Evolutionary conservation across 331 rosid genomes (phyloP).

Genomic region (Stylosanthes scabra): DNA sequence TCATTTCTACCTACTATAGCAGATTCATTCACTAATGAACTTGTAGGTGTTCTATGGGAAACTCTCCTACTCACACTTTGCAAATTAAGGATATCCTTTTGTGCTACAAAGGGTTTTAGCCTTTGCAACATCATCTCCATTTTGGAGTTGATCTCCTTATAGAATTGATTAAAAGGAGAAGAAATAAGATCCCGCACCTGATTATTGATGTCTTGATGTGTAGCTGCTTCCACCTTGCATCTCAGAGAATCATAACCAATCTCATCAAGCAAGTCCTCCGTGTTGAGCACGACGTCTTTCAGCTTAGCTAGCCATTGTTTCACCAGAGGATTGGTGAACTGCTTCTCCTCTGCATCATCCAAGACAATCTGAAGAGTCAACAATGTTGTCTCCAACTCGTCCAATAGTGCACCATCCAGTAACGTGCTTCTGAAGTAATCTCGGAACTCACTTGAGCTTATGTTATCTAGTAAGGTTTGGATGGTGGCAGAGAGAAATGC

Average conservation of each 20-base stretch:
- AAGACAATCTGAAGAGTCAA: neutral
- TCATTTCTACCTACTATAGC: neutral
- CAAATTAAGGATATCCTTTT: neutral
- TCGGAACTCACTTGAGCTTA: conserved; percentile 8
- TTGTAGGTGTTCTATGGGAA: neutral
- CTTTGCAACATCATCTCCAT: neutral
- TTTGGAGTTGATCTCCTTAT: neutral
- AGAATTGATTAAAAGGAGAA: neutral
- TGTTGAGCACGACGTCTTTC: neutral
- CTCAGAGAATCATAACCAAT: neutral
- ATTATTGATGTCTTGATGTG: neutral
- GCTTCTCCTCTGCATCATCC: neutral
- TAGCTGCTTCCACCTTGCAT: neutral
- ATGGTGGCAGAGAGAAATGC: conserved; percentile 32
- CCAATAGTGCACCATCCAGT: neutral
- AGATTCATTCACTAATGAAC: neutral
- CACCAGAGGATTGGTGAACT: neutral
- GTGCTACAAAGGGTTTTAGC: neutral
- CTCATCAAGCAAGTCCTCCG: neutral
- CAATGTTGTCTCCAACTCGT: neutral
- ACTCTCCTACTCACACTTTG: neutral
- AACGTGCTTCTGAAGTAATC: conserved; percentile 10
- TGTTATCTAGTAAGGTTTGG: conserved; percentile 4
- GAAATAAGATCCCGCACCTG: neutral
- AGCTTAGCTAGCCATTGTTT: neutral